phyloP scores from a whole-genome alignment of 2,329 filamentous ascomycete genomes.

The Capronia epimyces region DNA sequence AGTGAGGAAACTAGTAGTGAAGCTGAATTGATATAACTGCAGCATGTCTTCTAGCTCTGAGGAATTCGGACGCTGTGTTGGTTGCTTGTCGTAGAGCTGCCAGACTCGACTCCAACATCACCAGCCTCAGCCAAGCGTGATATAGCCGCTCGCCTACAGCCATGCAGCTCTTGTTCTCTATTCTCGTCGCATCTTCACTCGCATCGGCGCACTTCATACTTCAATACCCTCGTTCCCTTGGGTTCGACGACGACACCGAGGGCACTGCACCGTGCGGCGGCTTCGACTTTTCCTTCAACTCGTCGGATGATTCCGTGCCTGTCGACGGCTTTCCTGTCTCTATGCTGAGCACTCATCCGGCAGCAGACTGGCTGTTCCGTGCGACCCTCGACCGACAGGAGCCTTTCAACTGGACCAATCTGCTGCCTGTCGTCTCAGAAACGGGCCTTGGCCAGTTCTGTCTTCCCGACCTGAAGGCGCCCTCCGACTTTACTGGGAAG shows the following conservation, averaged over 20 bases:
- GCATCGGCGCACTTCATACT: conserved; percentile 52
- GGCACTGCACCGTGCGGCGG: conserved; percentile 49
- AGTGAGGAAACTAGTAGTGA: too few species aligned
- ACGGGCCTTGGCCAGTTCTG: conserved; percentile 62
- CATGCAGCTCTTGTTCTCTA: conserved; percentile 13
- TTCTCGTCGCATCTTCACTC: conserved; percentile 27
- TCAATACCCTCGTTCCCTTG: conserved; percentile 48
- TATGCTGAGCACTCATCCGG: conserved; percentile 31
- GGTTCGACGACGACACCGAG: conserved; percentile 46
- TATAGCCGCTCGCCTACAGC: conserved; percentile 1
- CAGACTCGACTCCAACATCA: too few species aligned
- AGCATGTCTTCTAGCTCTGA: too few species aligned
- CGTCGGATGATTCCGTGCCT: conserved; percentile 46
- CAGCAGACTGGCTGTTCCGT: conserved; percentile 30
- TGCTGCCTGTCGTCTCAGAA: conserved; percentile 57
- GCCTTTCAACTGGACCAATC: conserved; percentile 61
- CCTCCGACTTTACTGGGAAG: conserved; percentile 28
- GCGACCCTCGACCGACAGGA: conserved; percentile 50
- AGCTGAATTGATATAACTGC: too few species aligned
- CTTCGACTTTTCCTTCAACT: conserved; percentile 34
- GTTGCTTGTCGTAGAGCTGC: too few species aligned
- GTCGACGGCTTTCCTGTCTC: conserved; percentile 47
- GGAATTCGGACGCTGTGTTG: too few species aligned
- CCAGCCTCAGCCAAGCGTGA: too few species aligned
- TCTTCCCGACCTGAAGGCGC: conserved; percentile 49